Percentiles rank a stretch among this genome's conserved stretches.
These are phyloP conservation scores for Athelia sp. DNA, from an alignment of 1,284 basidiomycete genomes.

Conservation along the genomic window DNA sequence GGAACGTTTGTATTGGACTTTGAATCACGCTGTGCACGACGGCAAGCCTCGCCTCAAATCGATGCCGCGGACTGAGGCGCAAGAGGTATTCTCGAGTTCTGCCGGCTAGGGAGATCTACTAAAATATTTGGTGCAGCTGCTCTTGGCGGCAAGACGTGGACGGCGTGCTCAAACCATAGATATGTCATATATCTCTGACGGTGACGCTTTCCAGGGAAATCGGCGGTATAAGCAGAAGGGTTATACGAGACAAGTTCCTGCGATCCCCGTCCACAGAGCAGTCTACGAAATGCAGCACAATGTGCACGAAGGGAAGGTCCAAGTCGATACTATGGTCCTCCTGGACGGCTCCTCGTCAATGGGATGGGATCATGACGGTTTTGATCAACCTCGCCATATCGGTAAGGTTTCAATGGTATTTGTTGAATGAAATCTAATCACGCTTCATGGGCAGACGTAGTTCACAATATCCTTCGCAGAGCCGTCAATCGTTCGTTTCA, in stretches of 20 bases:
- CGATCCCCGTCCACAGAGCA: background rate
- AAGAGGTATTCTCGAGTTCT: no score
- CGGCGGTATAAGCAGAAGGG: background rate
- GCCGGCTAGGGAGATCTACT: no score
- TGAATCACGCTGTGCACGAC: background rate
- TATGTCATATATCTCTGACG: background rate
- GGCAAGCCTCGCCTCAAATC: background rate
- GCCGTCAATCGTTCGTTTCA: no score
- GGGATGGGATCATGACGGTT: background rate
- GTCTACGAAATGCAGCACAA: background rate
- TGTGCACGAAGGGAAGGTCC: background rate
- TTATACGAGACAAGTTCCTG: conserved; percentile 1
- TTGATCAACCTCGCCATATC: background rate
- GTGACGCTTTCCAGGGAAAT: background rate
- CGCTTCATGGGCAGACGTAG: no score
- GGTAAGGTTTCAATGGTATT: no score
- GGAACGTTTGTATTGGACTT: background rate
- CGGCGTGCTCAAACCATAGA: background rate
- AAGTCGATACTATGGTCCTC: conserved; percentile 1
- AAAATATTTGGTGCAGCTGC: no score
- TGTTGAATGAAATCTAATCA: no score
- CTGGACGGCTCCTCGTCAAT: background rate
- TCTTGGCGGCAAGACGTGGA: no score
- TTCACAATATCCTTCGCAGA: background rate
- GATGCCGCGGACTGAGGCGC: background rate